Evolutionary conservation across 169 alveolate genomes (phyloP), one percentile per base, ranked within the genome.

Genomic region (Theileria luwenshuni): DNA sequence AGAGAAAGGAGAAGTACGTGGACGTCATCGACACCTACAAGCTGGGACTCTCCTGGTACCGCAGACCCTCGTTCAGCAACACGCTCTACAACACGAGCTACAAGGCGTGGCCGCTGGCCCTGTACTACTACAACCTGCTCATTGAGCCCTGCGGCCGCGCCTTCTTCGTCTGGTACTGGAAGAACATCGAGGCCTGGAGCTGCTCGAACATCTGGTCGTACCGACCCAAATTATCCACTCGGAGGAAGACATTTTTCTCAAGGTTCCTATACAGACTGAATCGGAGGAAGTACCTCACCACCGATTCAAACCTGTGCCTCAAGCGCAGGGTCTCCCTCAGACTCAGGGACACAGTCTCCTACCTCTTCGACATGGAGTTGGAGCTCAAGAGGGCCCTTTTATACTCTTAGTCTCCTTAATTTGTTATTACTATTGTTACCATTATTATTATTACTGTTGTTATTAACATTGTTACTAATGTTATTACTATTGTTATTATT

Each of bases 1-100:
- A 51, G 15, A 63, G 79, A 23, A 48, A 64, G 33, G 89, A 81
- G 75, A 72, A 71, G 17, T 81, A 59, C 62, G 76, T 68, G 64
- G 84, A 73, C 70, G 75, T 69, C n/a, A 74, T 81, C 10, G 89
- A 81, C 76, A 81, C 74, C 70, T 81, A 81, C 74, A 81, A 81
- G 81, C 62, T 81, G 30, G 63, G 74, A 48, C 28, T 81, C 30
- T 65, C 81, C 63, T 81, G 89, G 89, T 81, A 81, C 63, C 51
- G 76, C 35, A 58, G 89, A 17, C 89, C 89, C n/a, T 32, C 63
- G 12, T 81, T 64, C 63, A 73, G 89, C 62, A 81, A 52, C 70
- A 64, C 79, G 27, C 23, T 74, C 17, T 27, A 32, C 32, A 73
- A 69, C n/a, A 74, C 63, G 19, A 51, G 28, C 51, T 33, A 45